Base-by-base conservation (phyloP, 495 filamentous ascomycete genomes). In the Aspergillus steynii region DNA sequence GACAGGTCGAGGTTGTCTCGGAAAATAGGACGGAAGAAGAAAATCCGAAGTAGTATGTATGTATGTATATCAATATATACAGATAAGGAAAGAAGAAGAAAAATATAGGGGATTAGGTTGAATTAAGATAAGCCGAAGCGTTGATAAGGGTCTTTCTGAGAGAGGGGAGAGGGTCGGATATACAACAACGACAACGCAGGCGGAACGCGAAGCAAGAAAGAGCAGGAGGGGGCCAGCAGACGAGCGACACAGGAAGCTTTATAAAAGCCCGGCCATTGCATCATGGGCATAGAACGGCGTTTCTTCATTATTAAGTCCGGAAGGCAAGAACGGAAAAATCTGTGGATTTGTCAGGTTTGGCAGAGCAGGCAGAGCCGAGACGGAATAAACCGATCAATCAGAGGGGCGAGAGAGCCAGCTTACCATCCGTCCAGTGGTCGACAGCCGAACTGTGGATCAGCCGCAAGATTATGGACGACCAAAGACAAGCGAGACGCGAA, bases 351-450 rank as follows among this genome's bases (percentile, higher is more conserved):
- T 60, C 58, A 60, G 58, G 29, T 27, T 27, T 26, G 29, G 58
- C 9, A 48, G 45, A 59, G 37, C 31, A 28, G 29, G 4, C 26
- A 28, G 28, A 59, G 4, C 47, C 48, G 48, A 59, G 47, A 52
- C 56, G 56, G 56, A 59, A 50, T 59, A 50, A 59, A 59, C 56
- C 29, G 31, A 26, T 59, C 56, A 59, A 59, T 59, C 56, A 51
- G 29, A 45, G 15, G 28, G 20, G 14, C 31, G 56, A 42, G 26
- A 15, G 47, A 42, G 56, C 20, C 4, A 1, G 42, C 49, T 29
- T 14, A 45, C 50, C 46, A 59, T 59, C 56, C 56, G 51, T 53
- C 12, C 12, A 27, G 56, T 34, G 20, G 47, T 20, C 37, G 45
- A 56, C 26, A 32, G 55, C 46, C 55, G 55, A 57, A 57, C 45